Evolutionary conservation across 169 alveolate species (phyloP), one percentile per base, ranked within the genome.

Genomic region (Babesia caballi): DNA sequence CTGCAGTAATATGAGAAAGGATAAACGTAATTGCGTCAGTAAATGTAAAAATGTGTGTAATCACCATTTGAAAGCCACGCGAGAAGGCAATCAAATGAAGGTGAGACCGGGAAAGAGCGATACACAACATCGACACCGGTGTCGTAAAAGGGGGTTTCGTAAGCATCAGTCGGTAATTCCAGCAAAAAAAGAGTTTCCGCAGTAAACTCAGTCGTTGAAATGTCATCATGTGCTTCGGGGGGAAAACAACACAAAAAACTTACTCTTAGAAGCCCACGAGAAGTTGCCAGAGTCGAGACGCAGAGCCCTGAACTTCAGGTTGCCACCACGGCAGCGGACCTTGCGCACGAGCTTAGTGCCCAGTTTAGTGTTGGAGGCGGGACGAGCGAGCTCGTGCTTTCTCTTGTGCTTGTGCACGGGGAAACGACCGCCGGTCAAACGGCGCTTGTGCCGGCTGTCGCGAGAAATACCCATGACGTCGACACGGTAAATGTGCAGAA

Each of bases 351-450:
- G 90, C 90, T 94, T 91, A 61, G 94, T 66, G 44, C 99, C 99
- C 74, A 98, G 90, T 88, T 96, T 96, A 74, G 99, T 96, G 85
- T 93, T 92, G 56, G 99, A 95, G 27, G 99, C 93, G 47, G 98
- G 98, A 80, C 99, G 93, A 54, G 99, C 99, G 95, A 96, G 92
- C 87, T 97, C 99, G 90, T 90, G 96, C 93, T 96, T 96, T 78
- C 99, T 91, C 94, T 98, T 98, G 95, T 98, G 97, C 88, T 96
- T 91, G 93, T 96, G 99, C 66, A 97, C 93, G 83, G 99, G 99
- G 94, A 94, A 94, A 65, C 99, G 96, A 38, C 99, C 99, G 78
- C 99, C 99, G 49, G 99, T 97, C 72, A 93, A 91, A 85, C 99
- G 96, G 90, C 97, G 96, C 89, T 98, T 98, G 93, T 96, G 99